Evolutionary conservation across 305 asterid genomes (phyloP), one percentile per base, ranked within the genome.

Genomic region (Lippia alba): DNA sequence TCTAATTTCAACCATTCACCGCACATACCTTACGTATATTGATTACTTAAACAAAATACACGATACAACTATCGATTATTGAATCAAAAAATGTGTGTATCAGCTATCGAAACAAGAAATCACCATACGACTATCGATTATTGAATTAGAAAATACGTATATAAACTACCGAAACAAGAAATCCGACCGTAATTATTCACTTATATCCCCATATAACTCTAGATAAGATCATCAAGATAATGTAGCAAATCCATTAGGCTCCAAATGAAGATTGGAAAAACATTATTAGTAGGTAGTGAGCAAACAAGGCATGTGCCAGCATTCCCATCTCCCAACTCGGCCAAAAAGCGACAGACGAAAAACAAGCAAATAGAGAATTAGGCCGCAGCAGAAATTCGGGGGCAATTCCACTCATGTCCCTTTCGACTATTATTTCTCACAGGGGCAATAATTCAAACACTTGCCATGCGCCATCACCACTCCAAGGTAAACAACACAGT

Each of bases 391-490:
- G 75, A 72, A 75, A 69, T 54, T 56, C 49, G 57, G 74, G 63
- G 62, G 61, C 15, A 54, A 34, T 54, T 54, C 72, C 73, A 79
- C 77, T 78, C 70, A 70, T 66, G 71, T 74, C 78, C 24, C 59
- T 74, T 68, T 82, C 80, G 57, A 62, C 59, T 16, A 19, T 66
- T 24, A 24, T 24, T 24, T 24, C 44, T 66, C 76, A 50, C 53
- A 44, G 50, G 64, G 61, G 16, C 83, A 80, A 82, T 82, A 56
- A 82, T 79, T 39, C 74, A 68, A 76, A 74, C 76, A 72, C 70
- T 51, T 78, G 67, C 81, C 86, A 78, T 78, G 85, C 84, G 82
- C 74, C 79, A 77, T 74, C 78, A 67, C 58, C 20, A 51, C 56
- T 51, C 30, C 19, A 15, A 30, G 56, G 56, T 65, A 48, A 15